phyloP scores from a whole-genome alignment of 148 eudicot genomes.

The Vaccinium vitisidaea region DNA sequence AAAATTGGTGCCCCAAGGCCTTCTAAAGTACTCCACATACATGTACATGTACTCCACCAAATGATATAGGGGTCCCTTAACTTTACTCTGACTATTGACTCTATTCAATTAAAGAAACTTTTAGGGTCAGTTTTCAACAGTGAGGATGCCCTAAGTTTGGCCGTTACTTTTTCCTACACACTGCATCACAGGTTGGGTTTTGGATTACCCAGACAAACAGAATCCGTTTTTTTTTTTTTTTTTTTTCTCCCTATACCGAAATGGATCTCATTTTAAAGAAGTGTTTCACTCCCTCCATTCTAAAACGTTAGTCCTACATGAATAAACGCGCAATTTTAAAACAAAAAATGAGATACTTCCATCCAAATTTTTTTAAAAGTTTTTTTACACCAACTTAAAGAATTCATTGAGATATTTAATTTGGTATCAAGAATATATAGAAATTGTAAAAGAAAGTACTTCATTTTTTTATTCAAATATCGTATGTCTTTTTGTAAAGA shows the following conservation, averaged over 20 bases:
- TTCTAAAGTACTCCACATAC: background rate
- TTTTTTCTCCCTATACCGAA: background rate
- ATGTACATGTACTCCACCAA: background rate
- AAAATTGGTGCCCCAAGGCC: no score
- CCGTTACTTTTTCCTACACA: background rate
- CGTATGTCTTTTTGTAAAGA: no score
- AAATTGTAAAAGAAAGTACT: no score
- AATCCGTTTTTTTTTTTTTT: background rate
- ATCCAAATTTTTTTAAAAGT: no score
- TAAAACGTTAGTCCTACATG: no score
- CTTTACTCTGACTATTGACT: background rate
- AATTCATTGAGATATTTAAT: no score
- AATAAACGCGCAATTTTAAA: no score
- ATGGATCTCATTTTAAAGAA: background rate
- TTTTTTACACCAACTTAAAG: no score
- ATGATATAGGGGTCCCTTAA: background rate
- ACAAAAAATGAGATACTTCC: no score
- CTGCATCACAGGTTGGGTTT: background rate
- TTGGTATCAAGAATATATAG: no score
- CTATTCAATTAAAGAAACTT: conserved; percentile 2
- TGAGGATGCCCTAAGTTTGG: background rate
- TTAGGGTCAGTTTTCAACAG: background rate
- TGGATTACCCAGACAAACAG: background rate
- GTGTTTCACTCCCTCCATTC: background rate
- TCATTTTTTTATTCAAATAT: no score